Evolutionary conservation across 2,329 filamentous ascomycete genomes (phyloP).

Genomic region (Boeremia exigua): DNA sequence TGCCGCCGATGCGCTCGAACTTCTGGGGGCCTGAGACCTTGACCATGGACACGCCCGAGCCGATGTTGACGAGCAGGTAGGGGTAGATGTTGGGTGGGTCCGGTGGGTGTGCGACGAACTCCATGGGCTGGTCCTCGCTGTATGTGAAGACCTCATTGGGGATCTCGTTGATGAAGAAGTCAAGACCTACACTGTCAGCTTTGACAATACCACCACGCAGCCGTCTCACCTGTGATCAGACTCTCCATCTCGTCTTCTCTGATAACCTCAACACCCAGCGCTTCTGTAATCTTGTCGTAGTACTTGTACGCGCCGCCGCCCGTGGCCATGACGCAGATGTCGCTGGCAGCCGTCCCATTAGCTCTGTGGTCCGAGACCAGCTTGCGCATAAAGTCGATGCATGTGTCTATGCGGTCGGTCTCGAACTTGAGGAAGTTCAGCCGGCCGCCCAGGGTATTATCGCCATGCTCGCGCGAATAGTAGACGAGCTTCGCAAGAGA

Average conservation of each 20-base stretch:
- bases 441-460: slow-evolving; percentile 80
- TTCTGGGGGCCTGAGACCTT: slow-evolving; percentile 90
- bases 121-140: slow-evolving; percentile 81
- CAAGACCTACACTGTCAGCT: slow-evolving; percentile 67
- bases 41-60: slow-evolving; percentile 94
- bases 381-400: slow-evolving; percentile 87
- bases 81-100: slow-evolving; percentile 76
- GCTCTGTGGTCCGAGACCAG: slow-evolving; percentile 82
- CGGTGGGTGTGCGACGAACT: slow-evolving; percentile 77
- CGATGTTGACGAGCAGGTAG: slow-evolving; percentile 97
- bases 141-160: slow-evolving; percentile 97
- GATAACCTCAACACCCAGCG: slow-evolving; percentile 84
- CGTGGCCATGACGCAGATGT: slow-evolving; percentile 92
- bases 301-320: slow-evolving; percentile 96
- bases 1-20: slow-evolving; percentile 91
- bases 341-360: slow-evolving; percentile 73
- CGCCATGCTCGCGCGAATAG: slow-evolving; percentile 86
- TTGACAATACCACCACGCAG: not conserved
- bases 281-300: slow-evolving; percentile 86
- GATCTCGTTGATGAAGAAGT: slow-evolving; percentile 99
- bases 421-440: slow-evolving; percentile 97
- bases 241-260: slow-evolving; percentile 99
- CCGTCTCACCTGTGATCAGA: slow-evolving; percentile 78
- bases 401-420: slow-evolving; percentile 91
- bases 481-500: slow-evolving; percentile 96